phyloP scores from a whole-genome alignment of 768 basidiomycete genomes.

The Leucocoprinus birnbaumii region DNA sequence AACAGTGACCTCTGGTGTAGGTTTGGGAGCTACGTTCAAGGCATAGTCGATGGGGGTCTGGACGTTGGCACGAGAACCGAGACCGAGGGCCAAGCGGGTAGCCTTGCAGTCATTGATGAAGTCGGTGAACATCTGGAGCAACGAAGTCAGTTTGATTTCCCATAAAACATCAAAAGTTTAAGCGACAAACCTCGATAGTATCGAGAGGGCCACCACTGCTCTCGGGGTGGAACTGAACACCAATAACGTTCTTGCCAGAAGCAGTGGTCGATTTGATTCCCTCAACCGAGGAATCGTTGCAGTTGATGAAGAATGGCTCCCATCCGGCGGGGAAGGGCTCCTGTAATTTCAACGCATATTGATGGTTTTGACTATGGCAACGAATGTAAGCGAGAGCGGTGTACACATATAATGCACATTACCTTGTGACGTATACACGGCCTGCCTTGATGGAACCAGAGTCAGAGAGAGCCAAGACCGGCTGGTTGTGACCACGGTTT shows the following conservation, averaged over 20 bases:
- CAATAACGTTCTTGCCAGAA: slow-evolving; percentile 92
- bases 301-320: slow-evolving; percentile 99
- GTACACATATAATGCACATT: slow-evolving; percentile 14
- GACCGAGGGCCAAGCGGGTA: slow-evolving; percentile 36
- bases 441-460: slow-evolving; percentile 94
- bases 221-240: slow-evolving; percentile 99
- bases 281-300: slow-evolving; percentile 98
- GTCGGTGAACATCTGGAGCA: slow-evolving; percentile 85
- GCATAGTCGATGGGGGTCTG: slow-evolving; percentile 21
- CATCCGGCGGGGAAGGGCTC: slow-evolving; percentile 96
- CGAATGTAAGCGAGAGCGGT: slow-evolving; percentile 6
- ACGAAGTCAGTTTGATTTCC: slow-evolving; percentile 4
- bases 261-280: slow-evolving; percentile 93
- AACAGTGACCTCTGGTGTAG: slow-evolving; percentile 13
- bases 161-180: slow-evolving; percentile 17
- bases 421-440: slow-evolving; percentile 95
- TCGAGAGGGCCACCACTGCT: slow-evolving; percentile 98
- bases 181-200: slow-evolving; percentile 79
- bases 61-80: slow-evolving; percentile 12
- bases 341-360: slow-evolving; percentile 91
- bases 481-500: slow-evolving; percentile 99
- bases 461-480: slow-evolving; percentile 92
- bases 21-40: slow-evolving; percentile 20
- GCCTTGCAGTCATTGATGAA: slow-evolving; percentile 81
- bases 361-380: slow-evolving; percentile 82